A percentile compares a stretch with the other conserved stretches of the same genome.
phyloP scores from a whole-genome alignment of 1,284 basidiomycete genomes.

The Pseudozyma flocculosa region DNA sequence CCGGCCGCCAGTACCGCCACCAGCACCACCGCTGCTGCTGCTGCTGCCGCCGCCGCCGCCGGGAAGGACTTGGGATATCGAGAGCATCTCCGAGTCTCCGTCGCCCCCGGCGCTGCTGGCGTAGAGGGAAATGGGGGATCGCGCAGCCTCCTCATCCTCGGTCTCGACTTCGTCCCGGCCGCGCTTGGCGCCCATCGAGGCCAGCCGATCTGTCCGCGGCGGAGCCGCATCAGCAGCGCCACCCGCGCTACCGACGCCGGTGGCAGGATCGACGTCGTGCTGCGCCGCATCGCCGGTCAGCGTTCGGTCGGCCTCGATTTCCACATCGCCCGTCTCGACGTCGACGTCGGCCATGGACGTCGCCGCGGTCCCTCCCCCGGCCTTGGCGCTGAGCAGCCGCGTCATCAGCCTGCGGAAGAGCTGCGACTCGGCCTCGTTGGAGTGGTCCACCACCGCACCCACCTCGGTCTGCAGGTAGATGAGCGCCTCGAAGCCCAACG shows the following conservation, averaged over 20 bases:
- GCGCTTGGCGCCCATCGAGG: background rate
- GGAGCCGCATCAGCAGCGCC: background rate
- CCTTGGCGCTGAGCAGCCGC: constrained; percentile 36
- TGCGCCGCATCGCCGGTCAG: background rate
- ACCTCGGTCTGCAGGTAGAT: constrained; percentile 58
- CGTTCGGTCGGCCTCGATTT: background rate
- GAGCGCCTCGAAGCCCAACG: constrained; percentile 52
- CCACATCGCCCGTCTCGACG: constrained; percentile 7
- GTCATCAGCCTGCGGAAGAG: constrained; percentile 57
- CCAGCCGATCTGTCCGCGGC: too few species aligned
- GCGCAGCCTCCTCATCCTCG: constrained; percentile 1
- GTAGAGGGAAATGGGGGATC: background rate
- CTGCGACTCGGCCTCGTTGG: constrained; percentile 46
- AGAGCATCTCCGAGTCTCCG: constrained; percentile 18
- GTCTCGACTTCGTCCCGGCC: constrained; percentile 3
- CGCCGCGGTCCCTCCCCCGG: constrained; percentile 1
- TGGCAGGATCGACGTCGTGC: background rate
- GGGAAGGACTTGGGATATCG: constrained; percentile 20
- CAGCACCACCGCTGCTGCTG: background rate
- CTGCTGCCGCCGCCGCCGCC: background rate
- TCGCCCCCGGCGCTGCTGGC: constrained; percentile 3
- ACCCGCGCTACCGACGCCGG: background rate
- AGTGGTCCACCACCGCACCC: constrained; percentile 53
- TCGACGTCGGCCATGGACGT: constrained; percentile 1
- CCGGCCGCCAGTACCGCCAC: too few species aligned